Evolutionary conservation across 2,329 filamentous ascomycete species (phyloP).

Genomic region (Colletotrichum eremochloae): DNA sequence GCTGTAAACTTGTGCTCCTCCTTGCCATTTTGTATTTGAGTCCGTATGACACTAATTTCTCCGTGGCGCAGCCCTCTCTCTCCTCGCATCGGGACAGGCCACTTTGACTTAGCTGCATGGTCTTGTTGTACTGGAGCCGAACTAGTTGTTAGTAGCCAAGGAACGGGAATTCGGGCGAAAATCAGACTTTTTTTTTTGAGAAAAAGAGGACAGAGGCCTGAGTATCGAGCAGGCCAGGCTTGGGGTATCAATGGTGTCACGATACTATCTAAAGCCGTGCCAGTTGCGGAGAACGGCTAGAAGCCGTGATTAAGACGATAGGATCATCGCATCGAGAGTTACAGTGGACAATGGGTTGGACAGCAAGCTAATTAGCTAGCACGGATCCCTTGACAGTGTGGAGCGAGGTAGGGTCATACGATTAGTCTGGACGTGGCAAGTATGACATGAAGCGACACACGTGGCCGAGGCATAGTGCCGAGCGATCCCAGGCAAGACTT

Average conservation of each 20-base stretch:
- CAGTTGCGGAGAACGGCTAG: background rate
- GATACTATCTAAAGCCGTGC: background rate
- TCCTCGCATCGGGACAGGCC: conserved; percentile 3
- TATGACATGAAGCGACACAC: background rate
- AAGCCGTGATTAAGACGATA: background rate
- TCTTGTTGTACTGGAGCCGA: conserved; percentile 3
- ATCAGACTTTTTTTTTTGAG: background rate
- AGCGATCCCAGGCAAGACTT: conserved; percentile 11
- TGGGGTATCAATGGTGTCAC: background rate
- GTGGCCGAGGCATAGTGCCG: conserved; percentile 23
- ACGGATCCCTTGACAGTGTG: background rate
- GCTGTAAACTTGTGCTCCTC: conserved; percentile 14
- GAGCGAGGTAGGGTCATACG: conserved; percentile 17
- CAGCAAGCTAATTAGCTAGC: background rate
- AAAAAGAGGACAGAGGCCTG: background rate
- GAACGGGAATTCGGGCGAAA: background rate
- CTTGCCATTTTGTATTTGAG: conserved; percentile 29
- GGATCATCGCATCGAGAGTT: too few species aligned
- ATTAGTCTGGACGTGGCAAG: background rate
- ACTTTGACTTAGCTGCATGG: conserved; percentile 29
- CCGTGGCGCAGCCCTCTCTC: conserved; percentile 18
- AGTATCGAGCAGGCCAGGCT: too few species aligned
- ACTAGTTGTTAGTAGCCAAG: background rate
- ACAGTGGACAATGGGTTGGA: background rate
- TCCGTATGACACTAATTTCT: conserved; percentile 2